Evolutionary conservation across 2,329 filamentous ascomycete species (phyloP), one percentile per base, ranked within the genome.

Genomic region (Verticillium dahliae): DNA sequence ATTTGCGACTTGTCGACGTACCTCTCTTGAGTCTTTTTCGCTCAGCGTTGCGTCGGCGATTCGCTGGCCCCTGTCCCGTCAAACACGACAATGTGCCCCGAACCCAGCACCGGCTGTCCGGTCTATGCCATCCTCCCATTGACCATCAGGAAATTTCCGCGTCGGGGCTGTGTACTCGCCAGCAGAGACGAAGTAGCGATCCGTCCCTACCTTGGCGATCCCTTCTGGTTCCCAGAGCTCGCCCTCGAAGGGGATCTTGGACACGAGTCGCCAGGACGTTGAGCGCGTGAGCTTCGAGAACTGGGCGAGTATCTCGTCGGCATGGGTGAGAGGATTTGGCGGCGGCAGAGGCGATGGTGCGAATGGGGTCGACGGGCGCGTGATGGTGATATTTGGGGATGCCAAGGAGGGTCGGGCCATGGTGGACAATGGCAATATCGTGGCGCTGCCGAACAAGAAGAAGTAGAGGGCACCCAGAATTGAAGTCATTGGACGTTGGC

Each of bases 71-170:
- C 6, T 74, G 67, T 0, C 74, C 74, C 74, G 58, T 78, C 73
- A 65, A 78, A 82, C 3, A 81, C 71, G 31, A 80, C 70, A 55
- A 81, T 61, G 59, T 81, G 78, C 7, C 74, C 74, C 75, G 57
- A 78, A 80, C 0, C 80, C 79, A 2, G 72, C 72, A 4, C 79
- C 78, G 1, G 76, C 62, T 6, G 73, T 75, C 31, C 78, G 73
- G 64, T 84, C 81, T 2, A 80, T 84, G 5, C 81, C 82, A 39
- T 81, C 81, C 69, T 80, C 76, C 69, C 79, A 78, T 65, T 74
- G 71, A 33, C 71, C 67, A 57, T 66, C 34, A 62, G 63, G 63
- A 64, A 75, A 80, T 61, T 75, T 75, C 14, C 72, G 59, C 3
- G 77, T 80, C 1, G 69, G 69, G 27, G 69, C 66, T 4, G 73